phyloP scores from a whole-genome alignment of 176 grass and related monocot genomes.

The Raddia guianensis region DNA sequence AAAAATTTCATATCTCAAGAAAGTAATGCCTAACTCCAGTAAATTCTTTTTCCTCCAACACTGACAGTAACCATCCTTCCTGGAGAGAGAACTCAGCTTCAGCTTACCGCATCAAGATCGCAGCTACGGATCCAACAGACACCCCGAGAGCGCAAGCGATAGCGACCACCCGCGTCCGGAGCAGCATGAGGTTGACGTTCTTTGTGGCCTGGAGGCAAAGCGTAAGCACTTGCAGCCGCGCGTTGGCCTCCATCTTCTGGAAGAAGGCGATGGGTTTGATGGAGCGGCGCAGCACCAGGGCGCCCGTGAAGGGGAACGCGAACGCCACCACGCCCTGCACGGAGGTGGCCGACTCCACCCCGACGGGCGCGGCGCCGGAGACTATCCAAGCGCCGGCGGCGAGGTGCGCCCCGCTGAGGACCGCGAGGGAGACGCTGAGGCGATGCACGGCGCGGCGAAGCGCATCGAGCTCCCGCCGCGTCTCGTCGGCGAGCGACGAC shows the following conservation, averaged over 20 bases:
- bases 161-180: slow-evolving; percentile 68
- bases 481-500: slow-evolving; percentile 81
- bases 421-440: slow-evolving; percentile 64
- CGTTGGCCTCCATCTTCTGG: slow-evolving; percentile 90
- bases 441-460: slow-evolving; percentile 59
- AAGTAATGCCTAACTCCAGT: neutral
- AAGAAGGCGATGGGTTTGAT: slow-evolving; percentile 93
- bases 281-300: slow-evolving; percentile 73
- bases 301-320: slow-evolving; percentile 77
- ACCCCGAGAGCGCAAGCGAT: slow-evolving; percentile 72
- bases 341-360: slow-evolving; percentile 42
- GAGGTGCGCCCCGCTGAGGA: slow-evolving; percentile 76
- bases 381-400: slow-evolving; percentile 67
- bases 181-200: slow-evolving; percentile 67
- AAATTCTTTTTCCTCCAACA: slow-evolving; percentile 32
- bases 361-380: slow-evolving; percentile 49
- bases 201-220: slow-evolving; percentile 78
- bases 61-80: slow-evolving; percentile 2
- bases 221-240: slow-evolving; percentile 83
- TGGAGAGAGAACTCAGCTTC: slow-evolving; percentile 15
- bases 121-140: slow-evolving; percentile 60
- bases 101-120: slow-evolving; percentile 53
- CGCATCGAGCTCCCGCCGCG: slow-evolving; percentile 65
- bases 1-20: neutral
- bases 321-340: slow-evolving; percentile 74